Evolutionary conservation across 345 rosid species (phyloP).

Genomic region (Brassica cretica): DNA sequence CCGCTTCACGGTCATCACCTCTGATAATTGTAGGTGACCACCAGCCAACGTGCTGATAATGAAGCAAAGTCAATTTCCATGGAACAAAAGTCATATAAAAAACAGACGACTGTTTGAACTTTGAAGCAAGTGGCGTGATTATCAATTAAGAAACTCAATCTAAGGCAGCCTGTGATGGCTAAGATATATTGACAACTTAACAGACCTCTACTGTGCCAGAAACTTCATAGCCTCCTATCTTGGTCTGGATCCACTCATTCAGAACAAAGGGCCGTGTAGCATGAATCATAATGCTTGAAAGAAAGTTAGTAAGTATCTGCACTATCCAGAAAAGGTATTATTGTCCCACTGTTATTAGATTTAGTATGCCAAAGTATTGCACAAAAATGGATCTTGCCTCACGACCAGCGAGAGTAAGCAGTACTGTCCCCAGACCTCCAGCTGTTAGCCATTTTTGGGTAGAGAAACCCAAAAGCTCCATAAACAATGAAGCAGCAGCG

Average conservation of each 20-base stretch:
- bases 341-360: background rate
- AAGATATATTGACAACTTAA: conserved; percentile 14
- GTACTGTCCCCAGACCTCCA: conserved; percentile 96
- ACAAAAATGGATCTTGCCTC: conserved; percentile 53
- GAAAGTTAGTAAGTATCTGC: conserved; percentile 93
- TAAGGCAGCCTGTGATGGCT: conserved; percentile 1
- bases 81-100: conserved; percentile 3
- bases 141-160: background rate
- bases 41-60: conserved; percentile 85
- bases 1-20: conserved; percentile 96
- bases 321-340: conserved; percentile 27
- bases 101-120: conserved; percentile 11
- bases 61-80: conserved; percentile 13
- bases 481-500: conserved; percentile 84
- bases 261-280: conserved; percentile 83
- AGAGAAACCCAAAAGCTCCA: conserved; percentile 93
- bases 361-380: conserved; percentile 21
- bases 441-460: conserved; percentile 95
- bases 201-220: conserved; percentile 99
- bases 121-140: conserved; percentile 8
- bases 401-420: conserved; percentile 98
- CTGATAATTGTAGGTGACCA: conserved; percentile 97
- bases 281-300: conserved; percentile 91
- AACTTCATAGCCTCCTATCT: conserved; percentile 92
- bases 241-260: conserved; percentile 96